Evolutionary conservation across 2,329 filamentous ascomycete species (phyloP), one percentile per base, ranked within the genome.

Genomic region (Mycosphaerelloides madeirae): DNA sequence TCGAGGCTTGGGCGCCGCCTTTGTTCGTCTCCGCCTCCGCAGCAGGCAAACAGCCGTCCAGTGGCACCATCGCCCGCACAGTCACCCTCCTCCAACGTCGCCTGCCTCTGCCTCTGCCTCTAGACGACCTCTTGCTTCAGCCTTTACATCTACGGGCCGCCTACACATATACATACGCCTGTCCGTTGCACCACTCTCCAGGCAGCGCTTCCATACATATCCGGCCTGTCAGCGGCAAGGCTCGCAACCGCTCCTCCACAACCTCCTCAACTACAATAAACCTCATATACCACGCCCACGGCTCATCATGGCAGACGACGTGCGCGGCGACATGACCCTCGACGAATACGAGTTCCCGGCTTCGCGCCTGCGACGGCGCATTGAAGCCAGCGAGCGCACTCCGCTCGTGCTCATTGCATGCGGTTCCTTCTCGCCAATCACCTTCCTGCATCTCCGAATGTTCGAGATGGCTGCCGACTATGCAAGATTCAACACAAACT

Each of bases 401-500:
- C 81, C 83, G 12, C 72, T 86, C 31, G 79, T 85, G 6, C 75
- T 85, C 42, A 80, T 85, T 41, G 82, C 82, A 37, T 86, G 83
- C 58, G 83, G 80, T 39, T 80, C 76, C 59, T 68, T 62, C 60
- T 64, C 52, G 41, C 59, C 65, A 38, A 59, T 67, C 57, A 64
- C 62, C 42, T 85, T 85, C 60, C 75, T 89, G 20, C 86, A 91
- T 63, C 71, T 93, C 51, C 83, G 86, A 63, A 91, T 94, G 84
- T 91, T 93, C 62, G 85, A 88, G 60, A 88, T 94, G 81, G 86
- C 85, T 1, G 79, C 81, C 56, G 86, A 93, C 67, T 90, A 85
- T 67, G 82, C 82, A 55, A 81, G 83, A 53, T 84, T 85, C 65
- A 83, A 81, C 63, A 82, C 80, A 18, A 73, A 85, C 41, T 96